Evolutionary conservation across 148 eudicot species (phyloP), one percentile per base, ranked within the genome.

Genomic region (Polygonum aviculare): DNA sequence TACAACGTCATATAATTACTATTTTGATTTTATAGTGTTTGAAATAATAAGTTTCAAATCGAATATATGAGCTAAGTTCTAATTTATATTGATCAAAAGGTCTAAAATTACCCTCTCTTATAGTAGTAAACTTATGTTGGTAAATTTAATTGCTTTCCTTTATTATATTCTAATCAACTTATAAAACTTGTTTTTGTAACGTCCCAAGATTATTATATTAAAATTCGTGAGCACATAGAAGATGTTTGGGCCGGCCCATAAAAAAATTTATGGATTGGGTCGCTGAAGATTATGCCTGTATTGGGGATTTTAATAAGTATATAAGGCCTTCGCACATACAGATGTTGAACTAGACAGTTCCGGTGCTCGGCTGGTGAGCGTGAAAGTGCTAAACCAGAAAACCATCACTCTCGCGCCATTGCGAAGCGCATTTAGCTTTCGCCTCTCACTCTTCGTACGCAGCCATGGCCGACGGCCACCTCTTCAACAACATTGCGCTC

Each of bases 401-500:
- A 19, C 57, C 57, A 16, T 44, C 21, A 51, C 5, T 51, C 57
- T 51, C 57, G 57, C 57, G 57, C 57, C 57, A 51, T 51, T 51
- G 57, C 57, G 57, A n/a, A 51, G 3, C 0, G 16, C n/a, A n/a
- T 51, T 51, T 51, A 51, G 57, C 57, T 51, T 3, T 51, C 55
- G 19, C 16, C 57, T 51, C 57, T 16, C 19, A 7, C 57, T 51
- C 57, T 16, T n/a, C n/a, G 18, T 5, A 22, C 11, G 35, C 74
- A 77, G 73, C 79, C 4, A 92, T 90, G 97, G 85, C 88, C 76
- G 98, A 95, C 15, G 96, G 94, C 67, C 97, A 92, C 47, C 80
- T 75, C 60, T 95, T 92, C 86, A 92, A 86, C 86, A 86, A 76
- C 80, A 89, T 95, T 78, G 89, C 97, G 54, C 97, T 92, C n/a